phyloP scores from a whole-genome alignment of 768 basidiomycete species.

The Xerocomellus intermedius region DNA sequence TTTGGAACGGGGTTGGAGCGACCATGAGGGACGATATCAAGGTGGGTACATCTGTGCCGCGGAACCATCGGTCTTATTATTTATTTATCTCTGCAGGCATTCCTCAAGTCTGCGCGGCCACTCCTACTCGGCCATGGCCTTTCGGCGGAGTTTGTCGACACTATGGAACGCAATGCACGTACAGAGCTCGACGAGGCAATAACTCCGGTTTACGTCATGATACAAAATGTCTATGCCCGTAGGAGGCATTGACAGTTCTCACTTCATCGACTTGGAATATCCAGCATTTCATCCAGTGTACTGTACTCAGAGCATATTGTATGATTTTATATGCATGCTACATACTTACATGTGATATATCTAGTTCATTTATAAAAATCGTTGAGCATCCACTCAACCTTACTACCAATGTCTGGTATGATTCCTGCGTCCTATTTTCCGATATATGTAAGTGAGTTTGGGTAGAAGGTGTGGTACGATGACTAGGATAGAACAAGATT shows the following conservation, averaged over 20 bases:
- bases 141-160: constrained; percentile 49
- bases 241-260: constrained; percentile 23
- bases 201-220: constrained; percentile 48
- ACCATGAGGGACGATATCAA: constrained; percentile 58
- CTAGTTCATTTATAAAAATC: constrained; percentile 3
- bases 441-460: too few species aligned
- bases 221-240: constrained; percentile 60
- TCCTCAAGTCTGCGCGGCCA: constrained; percentile 64
- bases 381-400: not conserved
- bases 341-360: constrained; percentile 3
- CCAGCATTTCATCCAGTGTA: constrained; percentile 23
- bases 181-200: constrained; percentile 50
- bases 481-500: not conserved
- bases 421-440: not conserved
- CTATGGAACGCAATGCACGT: constrained; percentile 51
- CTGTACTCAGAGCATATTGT: constrained; percentile 17
- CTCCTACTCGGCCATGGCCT: constrained; percentile 65
- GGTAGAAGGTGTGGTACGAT: too few species aligned
- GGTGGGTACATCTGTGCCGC: constrained; percentile 33
- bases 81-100: constrained; percentile 42
- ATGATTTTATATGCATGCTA: constrained; percentile 16
- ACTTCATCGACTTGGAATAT: constrained; percentile 7
- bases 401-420: too few species aligned
- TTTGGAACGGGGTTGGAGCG: constrained; percentile 42
- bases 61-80: not conserved